Conservation (phyloP, 805 yeast genomes). For the Tetrapisispora namnaoensis region DNA sequence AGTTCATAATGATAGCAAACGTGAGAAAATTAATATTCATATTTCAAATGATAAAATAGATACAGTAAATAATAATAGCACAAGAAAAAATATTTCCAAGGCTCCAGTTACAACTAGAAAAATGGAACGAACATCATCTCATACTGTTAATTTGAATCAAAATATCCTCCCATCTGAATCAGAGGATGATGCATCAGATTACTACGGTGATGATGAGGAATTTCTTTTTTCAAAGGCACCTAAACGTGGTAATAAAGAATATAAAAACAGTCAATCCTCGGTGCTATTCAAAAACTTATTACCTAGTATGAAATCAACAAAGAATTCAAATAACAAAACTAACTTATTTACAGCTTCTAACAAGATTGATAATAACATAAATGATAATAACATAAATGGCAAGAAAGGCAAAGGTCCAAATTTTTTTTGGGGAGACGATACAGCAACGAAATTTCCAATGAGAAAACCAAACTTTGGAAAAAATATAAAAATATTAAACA, state of each 20-base stretch:
- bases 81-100: no score
- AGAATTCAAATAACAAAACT: background rate
- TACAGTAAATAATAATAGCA: no score
- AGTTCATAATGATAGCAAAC: background rate
- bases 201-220: constrained; percentile 7
- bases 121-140: no score
- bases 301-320: background rate
- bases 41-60: no score
- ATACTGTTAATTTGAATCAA: background rate
- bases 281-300: background rate
- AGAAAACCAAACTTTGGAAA: constrained; percentile 18
- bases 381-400: background rate
- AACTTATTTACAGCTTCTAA: background rate
- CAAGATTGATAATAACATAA: background rate
- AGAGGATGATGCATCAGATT: constrained; percentile 6
- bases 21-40: background rate
- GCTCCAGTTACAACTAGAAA: no score
- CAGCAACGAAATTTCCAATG: background rate
- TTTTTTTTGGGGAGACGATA: background rate
- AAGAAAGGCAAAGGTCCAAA: no score
- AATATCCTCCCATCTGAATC: background rate
- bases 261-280: background rate
- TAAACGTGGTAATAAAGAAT: background rate
- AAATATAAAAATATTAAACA: constrained; percentile 19
- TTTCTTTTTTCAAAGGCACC: constrained; percentile 4